A percentile compares a stretch with the other conserved stretches of the same genome.
Evolutionary conservation across 495 filamentous ascomycete genomes (phyloP).

Genomic region (Xylaria castorea): DNA sequence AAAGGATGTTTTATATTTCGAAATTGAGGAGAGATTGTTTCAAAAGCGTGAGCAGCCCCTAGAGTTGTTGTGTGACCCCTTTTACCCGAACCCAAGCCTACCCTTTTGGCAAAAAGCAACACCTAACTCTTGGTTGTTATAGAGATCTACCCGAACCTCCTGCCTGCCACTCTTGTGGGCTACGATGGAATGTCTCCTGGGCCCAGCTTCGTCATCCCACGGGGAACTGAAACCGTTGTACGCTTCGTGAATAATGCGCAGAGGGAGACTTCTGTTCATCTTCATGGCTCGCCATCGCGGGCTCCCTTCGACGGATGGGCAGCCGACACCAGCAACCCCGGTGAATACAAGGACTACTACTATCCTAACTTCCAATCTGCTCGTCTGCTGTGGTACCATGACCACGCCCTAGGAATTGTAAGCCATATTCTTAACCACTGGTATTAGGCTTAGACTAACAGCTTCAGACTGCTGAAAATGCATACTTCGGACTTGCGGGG

Average conservation of each 20-base stretch:
- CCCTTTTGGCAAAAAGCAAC: not conserved
- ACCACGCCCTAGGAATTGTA: constrained; percentile 53
- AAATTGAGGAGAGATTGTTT: constrained; percentile 56
- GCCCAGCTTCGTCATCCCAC: constrained; percentile 54
- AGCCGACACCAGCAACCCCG: constrained; percentile 54
- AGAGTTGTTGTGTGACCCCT: not conserved
- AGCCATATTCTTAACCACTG: constrained; percentile 8
- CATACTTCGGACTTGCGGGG: constrained; percentile 62
- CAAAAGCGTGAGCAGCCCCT: constrained; percentile 30
- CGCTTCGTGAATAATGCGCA: constrained; percentile 58
- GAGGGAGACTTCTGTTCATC: constrained; percentile 52
- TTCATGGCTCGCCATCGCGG: constrained; percentile 59
- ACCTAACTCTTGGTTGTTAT: not conserved
- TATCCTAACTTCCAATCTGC: constrained; percentile 60
- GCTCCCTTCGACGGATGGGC: constrained; percentile 63
- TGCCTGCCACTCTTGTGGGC: constrained; percentile 53
- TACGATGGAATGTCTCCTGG: constrained; percentile 63
- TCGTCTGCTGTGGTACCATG: constrained; percentile 65
- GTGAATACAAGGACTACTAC: constrained; percentile 67
- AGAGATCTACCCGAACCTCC: constrained; percentile 55
- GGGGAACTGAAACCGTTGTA: constrained; percentile 57
- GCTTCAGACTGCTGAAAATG: constrained; percentile 56
- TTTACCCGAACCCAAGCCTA: not conserved
- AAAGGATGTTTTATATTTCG: constrained; percentile 49
- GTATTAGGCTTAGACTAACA: constrained; percentile 17